Evolutionary conservation across 164 flowering plant genomes (phyloP).

Genomic region (Protea cynaroides): DNA sequence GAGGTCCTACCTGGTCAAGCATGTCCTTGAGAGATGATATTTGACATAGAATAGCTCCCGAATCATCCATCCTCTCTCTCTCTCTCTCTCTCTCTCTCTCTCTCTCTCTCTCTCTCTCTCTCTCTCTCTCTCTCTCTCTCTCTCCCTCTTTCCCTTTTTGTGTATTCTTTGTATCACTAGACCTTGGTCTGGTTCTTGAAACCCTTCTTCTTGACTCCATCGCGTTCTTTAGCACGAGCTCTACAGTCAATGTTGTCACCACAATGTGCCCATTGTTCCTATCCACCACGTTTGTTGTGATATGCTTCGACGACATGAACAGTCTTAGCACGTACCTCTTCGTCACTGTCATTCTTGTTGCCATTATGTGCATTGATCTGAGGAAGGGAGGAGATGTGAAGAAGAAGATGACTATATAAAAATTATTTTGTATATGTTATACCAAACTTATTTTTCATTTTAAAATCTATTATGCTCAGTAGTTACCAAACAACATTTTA

Average conservation of each 20-base stretch:
- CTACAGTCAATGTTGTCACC: slow-evolving; percentile 80
- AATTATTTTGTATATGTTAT: too few relatives aligned
- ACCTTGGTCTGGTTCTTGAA: slow-evolving; percentile 63
- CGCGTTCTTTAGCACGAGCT: slow-evolving; percentile 60
- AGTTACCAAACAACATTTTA: too few relatives aligned
- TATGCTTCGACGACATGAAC: slow-evolving; percentile 80
- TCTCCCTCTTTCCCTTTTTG: too few relatives aligned
- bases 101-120: too few relatives aligned
- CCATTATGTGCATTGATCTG: too few relatives aligned
- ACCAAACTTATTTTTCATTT: too few relatives aligned
- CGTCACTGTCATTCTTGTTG: slow-evolving; percentile 38
- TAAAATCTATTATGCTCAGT: too few relatives aligned
- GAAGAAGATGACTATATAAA: too few relatives aligned
- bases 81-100: too few relatives aligned
- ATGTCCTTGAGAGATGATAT: slow-evolving; percentile 54
- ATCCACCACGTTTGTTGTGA: slow-evolving; percentile 88
- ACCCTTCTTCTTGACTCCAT: slow-evolving; percentile 76
- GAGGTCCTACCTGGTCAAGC: slow-evolving; percentile 46
- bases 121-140: too few relatives aligned
- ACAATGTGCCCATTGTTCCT: slow-evolving; percentile 73
- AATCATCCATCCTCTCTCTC: slow-evolving; percentile 38
- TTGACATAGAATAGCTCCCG: slow-evolving; percentile 54
- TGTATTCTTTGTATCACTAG: too few relatives aligned
- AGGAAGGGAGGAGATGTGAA: too few relatives aligned
- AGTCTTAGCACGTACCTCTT: slow-evolving; percentile 73